Evolutionary conservation across 164 flowering plant genomes (phyloP).

Genomic region (Euptelea pleiosperma): DNA sequence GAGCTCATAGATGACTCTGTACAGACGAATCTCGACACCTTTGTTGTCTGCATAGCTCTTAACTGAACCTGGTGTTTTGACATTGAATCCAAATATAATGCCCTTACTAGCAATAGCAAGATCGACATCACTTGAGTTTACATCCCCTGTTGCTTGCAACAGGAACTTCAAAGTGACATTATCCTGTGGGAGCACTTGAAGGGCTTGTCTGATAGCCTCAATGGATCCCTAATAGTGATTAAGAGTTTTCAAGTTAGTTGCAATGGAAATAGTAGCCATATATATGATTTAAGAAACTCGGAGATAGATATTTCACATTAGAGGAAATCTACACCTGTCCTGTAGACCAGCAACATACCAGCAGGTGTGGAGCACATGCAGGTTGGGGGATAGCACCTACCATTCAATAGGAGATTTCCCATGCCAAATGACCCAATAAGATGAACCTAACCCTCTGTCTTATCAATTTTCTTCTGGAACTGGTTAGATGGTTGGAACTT

Average conservation of each 20-base stretch:
- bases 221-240: conserved; percentile 69
- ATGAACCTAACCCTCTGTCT: no score
- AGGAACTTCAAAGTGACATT: conserved; percentile 83
- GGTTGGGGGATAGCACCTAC: no score
- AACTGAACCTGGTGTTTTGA: conserved; percentile 70
- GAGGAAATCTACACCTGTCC: not conserved
- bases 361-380: not conserved
- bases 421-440: no score
- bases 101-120: conserved; percentile 81
- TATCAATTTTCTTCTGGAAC: not conserved
- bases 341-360: not conserved
- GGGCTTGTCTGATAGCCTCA: conserved; percentile 89
- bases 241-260: conserved; percentile 10
- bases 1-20: conserved; percentile 86
- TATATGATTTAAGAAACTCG: not conserved
- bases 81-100: conserved; percentile 84
- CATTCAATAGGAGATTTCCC: no score
- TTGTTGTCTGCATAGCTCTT: conserved; percentile 71
- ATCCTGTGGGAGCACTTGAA: conserved; percentile 84
- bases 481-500: not conserved
- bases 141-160: conserved; percentile 83
- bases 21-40: conserved; percentile 71
- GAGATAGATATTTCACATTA: not conserved
- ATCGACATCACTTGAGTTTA: conserved; percentile 82
- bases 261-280: not conserved